Evolutionary conservation across 768 basidiomycete genomes (phyloP).

Genomic region (Polyporus arcularius): DNA sequence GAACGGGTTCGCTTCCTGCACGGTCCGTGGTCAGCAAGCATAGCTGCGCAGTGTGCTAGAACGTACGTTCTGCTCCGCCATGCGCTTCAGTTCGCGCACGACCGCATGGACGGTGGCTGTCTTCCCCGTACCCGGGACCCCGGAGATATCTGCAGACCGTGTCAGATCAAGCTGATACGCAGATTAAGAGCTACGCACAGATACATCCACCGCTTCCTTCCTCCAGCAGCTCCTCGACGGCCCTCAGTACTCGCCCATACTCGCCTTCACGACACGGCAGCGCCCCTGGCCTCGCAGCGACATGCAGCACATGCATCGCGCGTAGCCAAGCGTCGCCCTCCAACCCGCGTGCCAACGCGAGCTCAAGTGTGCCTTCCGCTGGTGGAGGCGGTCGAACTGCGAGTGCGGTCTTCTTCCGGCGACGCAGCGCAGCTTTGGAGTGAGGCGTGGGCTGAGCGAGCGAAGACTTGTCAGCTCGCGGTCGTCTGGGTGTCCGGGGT

Average conservation of each 20-base stretch:
- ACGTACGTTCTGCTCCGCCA: conserved; percentile 79
- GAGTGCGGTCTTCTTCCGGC: conserved; percentile 42
- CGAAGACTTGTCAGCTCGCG: conserved; percentile 31
- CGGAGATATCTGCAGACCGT: conserved; percentile 77
- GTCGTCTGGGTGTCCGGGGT: conserved; percentile 19
- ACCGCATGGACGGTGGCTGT: conserved; percentile 97
- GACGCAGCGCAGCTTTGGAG: conserved; percentile 66
- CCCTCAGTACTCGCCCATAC: conserved; percentile 70
- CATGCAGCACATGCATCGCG: conserved; percentile 90
- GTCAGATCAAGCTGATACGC: not conserved
- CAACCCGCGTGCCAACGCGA: conserved; percentile 26
- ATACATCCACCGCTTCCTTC: conserved; percentile 95
- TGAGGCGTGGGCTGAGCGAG: conserved; percentile 72
- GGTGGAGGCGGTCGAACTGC: conserved; percentile 38
- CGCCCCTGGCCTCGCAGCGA: conserved; percentile 86
- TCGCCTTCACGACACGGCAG: conserved; percentile 90
- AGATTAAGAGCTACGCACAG: conserved; percentile 54
- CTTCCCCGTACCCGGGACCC: conserved; percentile 98
- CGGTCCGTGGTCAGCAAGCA: not conserved
- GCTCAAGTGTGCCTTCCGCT: conserved; percentile 35
- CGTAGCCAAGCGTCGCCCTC: conserved; percentile 73
- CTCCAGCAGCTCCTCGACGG: conserved; percentile 83
- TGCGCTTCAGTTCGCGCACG: conserved; percentile 83
- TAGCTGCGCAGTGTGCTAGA: not conserved
- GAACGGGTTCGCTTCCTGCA: conserved; percentile 89